Base-by-base conservation (phyloP, 2,329 filamentous ascomycete genomes). In the Verruconis gallopava region DNA sequence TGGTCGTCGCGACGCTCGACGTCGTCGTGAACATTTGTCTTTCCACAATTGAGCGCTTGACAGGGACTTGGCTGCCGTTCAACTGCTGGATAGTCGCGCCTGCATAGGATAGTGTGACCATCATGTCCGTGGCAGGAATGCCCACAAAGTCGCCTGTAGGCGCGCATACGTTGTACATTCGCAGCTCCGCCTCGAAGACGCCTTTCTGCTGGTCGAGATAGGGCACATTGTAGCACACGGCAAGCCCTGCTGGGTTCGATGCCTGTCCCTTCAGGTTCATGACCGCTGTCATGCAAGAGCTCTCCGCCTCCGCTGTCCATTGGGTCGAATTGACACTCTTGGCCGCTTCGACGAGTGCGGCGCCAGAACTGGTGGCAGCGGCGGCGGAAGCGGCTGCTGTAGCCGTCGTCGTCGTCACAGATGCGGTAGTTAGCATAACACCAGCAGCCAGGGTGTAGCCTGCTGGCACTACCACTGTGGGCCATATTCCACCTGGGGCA, bases 221-320 rank as follows among this genome's bases (percentile, higher is more conserved):
- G 0, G 79, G 77, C 18, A 93, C 61, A 56, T 91, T 93, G 65
- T 89, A 91, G 70, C 85, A 93, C 37, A 84, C 74, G 45, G 79
- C 80, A 37, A 85, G 73, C 39, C 85, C 85, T 6, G 81, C 80
- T 4, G 81, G 81, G 50, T 88, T 89, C 18, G 73, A 71, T 33
- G 77, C 73, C 46, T 69, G 64, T 9, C 61, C 62, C 12, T 66
- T 64, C 38, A 85, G 66, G 19, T 61, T 56, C 2, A 59, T 56
- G 14, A 91, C 65, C 5, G 72, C 68, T 17, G 62, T 52, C 35
- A 62, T 63, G 58, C 84, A 91, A 17, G 78, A 78, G 9, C 62
- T 43, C 40, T 53, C 50, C n/a, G 61, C 62, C 36, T 61, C 47
- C 17, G 50, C 50, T 40, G 61, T 54, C 60, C 60, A 63, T 42